Base-by-base conservation (phyloP, 257 asterid genomes). In the Nicotiana otophora region DNA sequence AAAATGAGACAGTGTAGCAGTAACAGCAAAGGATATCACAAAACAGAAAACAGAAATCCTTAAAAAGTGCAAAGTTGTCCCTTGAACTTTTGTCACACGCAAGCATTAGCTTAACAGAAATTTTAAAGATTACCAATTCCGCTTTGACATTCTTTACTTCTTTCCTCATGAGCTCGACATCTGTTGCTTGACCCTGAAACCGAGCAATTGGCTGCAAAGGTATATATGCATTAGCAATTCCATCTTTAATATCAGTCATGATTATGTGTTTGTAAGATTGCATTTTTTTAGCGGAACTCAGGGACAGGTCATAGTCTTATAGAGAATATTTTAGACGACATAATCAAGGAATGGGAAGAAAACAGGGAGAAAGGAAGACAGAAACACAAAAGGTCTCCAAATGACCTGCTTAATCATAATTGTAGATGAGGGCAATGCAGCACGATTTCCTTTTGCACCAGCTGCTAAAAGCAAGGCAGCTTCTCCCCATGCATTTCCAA, bases 401-500 rank as follows among this genome's bases (percentile, higher is more conserved):
- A 33, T 84, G 64, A 94, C 98, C 98, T 94, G 97, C 89, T 91
- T 96, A 72, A 96, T 96, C 99, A 96, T 96, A 83, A 96, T 92
- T 60, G 97, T 92, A 36, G 99, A 89, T 65, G 99, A 96, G 31
- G 98, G 98, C 87, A 96, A 87, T 80, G 99, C 98, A 84, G 98
- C 87, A 85, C 99, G 97, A 83, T 94, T 93, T 80, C 99, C 99
- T 88, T 89, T 91, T 63, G 98, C 94, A 85, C 98, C 99, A 85
- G 99, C 97, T 87, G 98, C 99, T 87, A 96, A 87, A 79, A 96
- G 94, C 87, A 96, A 88, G 60, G 99, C 94, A 83, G 99, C 99
- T 90, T 94, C 99, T 84, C 98, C 98, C 99, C 99, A 96, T 17
- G 98, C 98, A 90, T 96, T 94, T 83, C 99, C 99, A 81, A 96